Conservation (phyloP, 2,329 filamentous ascomycete species). For the Verticillium nonalfalfae region DNA sequence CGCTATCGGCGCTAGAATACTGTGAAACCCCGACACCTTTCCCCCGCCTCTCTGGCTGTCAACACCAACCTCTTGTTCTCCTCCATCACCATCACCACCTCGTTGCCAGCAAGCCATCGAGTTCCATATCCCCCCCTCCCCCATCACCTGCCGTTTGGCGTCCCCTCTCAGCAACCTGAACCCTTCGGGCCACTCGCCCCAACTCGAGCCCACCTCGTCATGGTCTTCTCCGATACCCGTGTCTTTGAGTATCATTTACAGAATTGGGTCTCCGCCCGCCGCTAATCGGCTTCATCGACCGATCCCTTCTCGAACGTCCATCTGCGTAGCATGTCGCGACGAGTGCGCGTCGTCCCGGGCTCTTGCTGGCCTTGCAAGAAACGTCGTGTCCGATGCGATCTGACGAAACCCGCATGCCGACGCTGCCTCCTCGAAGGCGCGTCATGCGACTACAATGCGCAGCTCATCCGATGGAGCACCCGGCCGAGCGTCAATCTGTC, state of each 20-base stretch:
- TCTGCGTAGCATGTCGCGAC: not conserved
- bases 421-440: slow-evolving; percentile 20
- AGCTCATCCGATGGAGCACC: slow-evolving; percentile 34
- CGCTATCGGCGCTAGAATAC: not conserved
- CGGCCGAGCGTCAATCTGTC: slow-evolving; percentile 21
- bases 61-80: not conserved
- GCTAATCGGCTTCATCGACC: not conserved
- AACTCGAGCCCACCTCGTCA: not conserved
- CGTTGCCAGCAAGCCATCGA: not conserved
- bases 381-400: slow-evolving; percentile 34
- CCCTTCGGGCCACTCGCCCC: not conserved
- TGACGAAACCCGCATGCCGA: slow-evolving; percentile 27
- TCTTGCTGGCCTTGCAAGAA: slow-evolving; percentile 39
- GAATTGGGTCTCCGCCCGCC: slow-evolving; percentile 2
- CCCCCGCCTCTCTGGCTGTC: not conserved
- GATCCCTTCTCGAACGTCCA: not conserved
- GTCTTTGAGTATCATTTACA: slow-evolving; percentile 1
- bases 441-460: slow-evolving; percentile 28
- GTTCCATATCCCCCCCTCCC: not conserved
- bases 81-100: not conserved
- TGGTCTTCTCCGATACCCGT: slow-evolving; percentile 1
- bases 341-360: slow-evolving; percentile 23
- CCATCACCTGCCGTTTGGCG: not conserved
- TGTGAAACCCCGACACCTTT: not conserved
- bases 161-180: not conserved